Percentiles rank a stretch among this genome's conserved stretches.
These are phyloP conservation scores for Fomes fomentarius DNA, from an alignment of 1,284 basidiomycete species.

Conservation along the genomic window DNA sequence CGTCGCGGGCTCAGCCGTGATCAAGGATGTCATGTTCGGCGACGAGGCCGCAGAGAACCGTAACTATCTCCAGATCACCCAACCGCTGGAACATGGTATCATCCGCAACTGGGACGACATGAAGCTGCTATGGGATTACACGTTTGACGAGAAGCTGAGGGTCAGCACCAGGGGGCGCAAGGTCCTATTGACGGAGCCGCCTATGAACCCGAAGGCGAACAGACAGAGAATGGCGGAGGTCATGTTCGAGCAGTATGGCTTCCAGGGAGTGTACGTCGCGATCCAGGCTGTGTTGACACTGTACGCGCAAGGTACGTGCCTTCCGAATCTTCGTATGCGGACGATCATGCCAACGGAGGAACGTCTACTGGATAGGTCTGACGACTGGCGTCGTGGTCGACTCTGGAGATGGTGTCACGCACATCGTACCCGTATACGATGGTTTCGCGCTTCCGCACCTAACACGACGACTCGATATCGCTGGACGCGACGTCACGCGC, in stretches of 20 bases:
- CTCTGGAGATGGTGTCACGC: constrained; percentile 98
- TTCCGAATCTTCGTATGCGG: not conserved
- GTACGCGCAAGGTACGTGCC: constrained; percentile 91
- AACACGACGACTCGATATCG: constrained; percentile 93
- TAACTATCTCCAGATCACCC: constrained; percentile 94
- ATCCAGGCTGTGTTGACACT: constrained; percentile 98
- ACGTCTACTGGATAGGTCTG: constrained; percentile 63
- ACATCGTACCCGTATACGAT: constrained; percentile 98
- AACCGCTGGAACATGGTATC: constrained; percentile 99
- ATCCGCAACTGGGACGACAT: constrained; percentile 99
- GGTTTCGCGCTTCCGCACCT: constrained; percentile 96
- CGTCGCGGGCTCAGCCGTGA: constrained; percentile 69
- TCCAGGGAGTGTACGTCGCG: constrained; percentile 95
- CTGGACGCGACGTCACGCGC: constrained; percentile 96
- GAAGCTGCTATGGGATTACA: constrained; percentile 98
- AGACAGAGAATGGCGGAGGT: constrained; percentile 95
- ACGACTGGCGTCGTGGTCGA: constrained; percentile 99
- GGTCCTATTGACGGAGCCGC: constrained; percentile 97
- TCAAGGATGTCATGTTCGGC: constrained; percentile 98
- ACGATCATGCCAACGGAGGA: not conserved
- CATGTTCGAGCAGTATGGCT: constrained; percentile 99
- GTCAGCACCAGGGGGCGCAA: constrained; percentile 90
- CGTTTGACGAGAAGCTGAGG: constrained; percentile 94
- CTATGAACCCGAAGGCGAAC: constrained; percentile 98
- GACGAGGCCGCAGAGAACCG: constrained; percentile 95